A percentile compares a stretch with the other conserved stretches of the same genome.
phyloP scores from a whole-genome alignment of 495 filamentous ascomycete genomes.

The Amorphotheca resinae region DNA sequence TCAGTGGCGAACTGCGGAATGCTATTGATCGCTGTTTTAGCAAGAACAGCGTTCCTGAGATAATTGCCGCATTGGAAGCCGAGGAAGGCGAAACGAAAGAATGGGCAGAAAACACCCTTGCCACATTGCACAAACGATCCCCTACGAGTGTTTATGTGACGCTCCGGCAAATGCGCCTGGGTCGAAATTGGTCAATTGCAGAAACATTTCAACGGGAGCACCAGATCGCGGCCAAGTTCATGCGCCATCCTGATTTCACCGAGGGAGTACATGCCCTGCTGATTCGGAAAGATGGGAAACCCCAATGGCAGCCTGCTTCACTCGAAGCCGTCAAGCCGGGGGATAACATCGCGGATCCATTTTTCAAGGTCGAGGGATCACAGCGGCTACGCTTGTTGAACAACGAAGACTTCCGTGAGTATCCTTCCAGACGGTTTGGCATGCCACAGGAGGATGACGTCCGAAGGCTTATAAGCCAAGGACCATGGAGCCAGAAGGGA shows the following conservation, averaged over 20 bases:
- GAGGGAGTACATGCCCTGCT: constrained; percentile 72
- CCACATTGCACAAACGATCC: constrained; percentile 58
- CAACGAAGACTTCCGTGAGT: constrained; percentile 42
- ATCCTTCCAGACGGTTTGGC: constrained; percentile 52
- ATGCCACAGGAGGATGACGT: constrained; percentile 68
- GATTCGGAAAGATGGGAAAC: constrained; percentile 41
- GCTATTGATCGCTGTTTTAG: constrained; percentile 80
- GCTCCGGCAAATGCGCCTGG: constrained; percentile 65
- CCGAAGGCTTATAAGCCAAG: constrained; percentile 34
- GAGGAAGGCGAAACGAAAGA: constrained; percentile 30
- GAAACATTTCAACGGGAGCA: constrained; percentile 77
- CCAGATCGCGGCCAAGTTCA: constrained; percentile 68
- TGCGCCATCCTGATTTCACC: constrained; percentile 76
- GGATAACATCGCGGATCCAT: constrained; percentile 45
- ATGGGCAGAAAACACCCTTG: constrained; percentile 68
- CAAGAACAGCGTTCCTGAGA: constrained; percentile 51
- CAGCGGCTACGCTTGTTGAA: constrained; percentile 38
- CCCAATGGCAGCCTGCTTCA: constrained; percentile 55
- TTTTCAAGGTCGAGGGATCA: constrained; percentile 36
- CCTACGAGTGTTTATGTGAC: constrained; percentile 78
- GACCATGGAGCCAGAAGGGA: constrained; percentile 24
- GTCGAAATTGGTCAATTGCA: constrained; percentile 59
- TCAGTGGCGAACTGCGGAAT: constrained; percentile 51
- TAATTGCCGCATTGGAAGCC: constrained; percentile 51
- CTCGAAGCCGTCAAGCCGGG: constrained; percentile 44